Evolutionary conservation across 495 filamentous ascomycete genomes (phyloP), one percentile per base, ranked within the genome.

Genomic region (Hypomontagnella monticulosa): DNA sequence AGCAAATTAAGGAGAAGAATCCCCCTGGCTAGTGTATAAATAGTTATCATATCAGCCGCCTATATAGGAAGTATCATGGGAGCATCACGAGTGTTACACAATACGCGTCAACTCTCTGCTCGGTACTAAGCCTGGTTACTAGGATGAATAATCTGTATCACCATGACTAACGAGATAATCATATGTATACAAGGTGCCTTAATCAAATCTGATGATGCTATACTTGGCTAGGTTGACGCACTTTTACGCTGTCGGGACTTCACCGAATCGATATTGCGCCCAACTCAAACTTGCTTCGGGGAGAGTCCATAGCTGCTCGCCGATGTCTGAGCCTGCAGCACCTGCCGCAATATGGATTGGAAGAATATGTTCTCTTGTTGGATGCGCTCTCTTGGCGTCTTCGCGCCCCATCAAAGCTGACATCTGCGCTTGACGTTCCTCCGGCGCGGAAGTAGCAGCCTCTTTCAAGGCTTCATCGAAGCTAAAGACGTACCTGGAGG

Each of bases 401-500:
- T 66, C 67, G 20, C 87, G 75, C 72, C 80, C 79, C 69, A 91
- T 44, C 71, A 91, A 64, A 11, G 72, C 78, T 27, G 73, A 73
- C 80, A 92, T 81, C 9, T 78, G 84, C 56, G 79, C 69, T 67
- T 88, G 77, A 15, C 89, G 78, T 44, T 85, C 82, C 30, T 82
- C 82, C 2, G 71, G 66, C 1, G 70, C 73, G 4, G 78, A 74
- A 14, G 71, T 63, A 16, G 80, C 86, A 1, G 87, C 88, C n/a
- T 87, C 80, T 67, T 84, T 88, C 20, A 91, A 73, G 4, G 87
- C 89, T 38, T 85, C 81, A 71, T 91, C 88, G 61, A 92, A 92
- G 48, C 79, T 84, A 20, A 75, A 76, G 19, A 80, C 79, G 73
- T 89, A 89, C 4, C 61, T 57, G 19, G 0, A 42, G 0, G 7